Conservation (phyloP, 768 basidiomycete species). For the Flagelloscypha sp. region DNA sequence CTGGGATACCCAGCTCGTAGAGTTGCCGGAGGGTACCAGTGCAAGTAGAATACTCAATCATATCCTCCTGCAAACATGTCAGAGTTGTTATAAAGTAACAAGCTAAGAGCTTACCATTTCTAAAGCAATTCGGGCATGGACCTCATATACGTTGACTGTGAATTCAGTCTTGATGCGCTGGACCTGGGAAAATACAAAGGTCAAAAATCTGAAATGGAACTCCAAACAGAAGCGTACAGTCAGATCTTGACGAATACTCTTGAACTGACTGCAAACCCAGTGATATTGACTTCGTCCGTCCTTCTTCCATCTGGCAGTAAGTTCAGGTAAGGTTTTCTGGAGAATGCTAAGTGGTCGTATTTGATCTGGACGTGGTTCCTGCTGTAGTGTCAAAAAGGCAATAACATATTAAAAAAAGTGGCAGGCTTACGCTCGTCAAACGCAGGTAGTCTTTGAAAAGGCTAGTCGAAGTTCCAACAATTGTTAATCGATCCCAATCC, state of each 20-base stretch:
- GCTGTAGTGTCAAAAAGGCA: slow-evolving; percentile 6
- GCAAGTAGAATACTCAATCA: slow-evolving; percentile 99
- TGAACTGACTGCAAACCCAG: slow-evolving; percentile 98
- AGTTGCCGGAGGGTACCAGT: slow-evolving; percentile 83
- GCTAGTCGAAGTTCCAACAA: slow-evolving; percentile 83
- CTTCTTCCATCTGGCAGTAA: slow-evolving; percentile 84
- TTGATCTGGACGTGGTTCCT: slow-evolving; percentile 93
- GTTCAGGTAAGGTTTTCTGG: slow-evolving; percentile 73
- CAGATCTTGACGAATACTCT: slow-evolving; percentile 93
- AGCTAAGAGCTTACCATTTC: slow-evolving; percentile 63
- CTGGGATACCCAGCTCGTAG: slow-evolving; percentile 89
- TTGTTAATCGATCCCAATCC: slow-evolving; percentile 93
- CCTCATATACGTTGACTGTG: slow-evolving; percentile 95
- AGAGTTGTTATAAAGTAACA: slow-evolving; percentile 12
- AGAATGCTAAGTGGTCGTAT: slow-evolving; percentile 86
- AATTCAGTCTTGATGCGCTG: slow-evolving; percentile 99
- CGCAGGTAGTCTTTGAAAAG: slow-evolving; percentile 96
- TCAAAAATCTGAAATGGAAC: slow-evolving; percentile 11
- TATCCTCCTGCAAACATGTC: slow-evolving; percentile 59
- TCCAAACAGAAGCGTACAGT: slow-evolving; percentile 58
- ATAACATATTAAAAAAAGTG: not conserved
- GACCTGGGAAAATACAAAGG: slow-evolving; percentile 47
- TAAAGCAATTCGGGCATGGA: slow-evolving; percentile 94
- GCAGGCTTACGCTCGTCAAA: slow-evolving; percentile 66
- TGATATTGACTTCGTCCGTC: slow-evolving; percentile 56